Conservation (phyloP, 352 stramenopile species). For the Phytophthora fragariaefolia region DNA sequence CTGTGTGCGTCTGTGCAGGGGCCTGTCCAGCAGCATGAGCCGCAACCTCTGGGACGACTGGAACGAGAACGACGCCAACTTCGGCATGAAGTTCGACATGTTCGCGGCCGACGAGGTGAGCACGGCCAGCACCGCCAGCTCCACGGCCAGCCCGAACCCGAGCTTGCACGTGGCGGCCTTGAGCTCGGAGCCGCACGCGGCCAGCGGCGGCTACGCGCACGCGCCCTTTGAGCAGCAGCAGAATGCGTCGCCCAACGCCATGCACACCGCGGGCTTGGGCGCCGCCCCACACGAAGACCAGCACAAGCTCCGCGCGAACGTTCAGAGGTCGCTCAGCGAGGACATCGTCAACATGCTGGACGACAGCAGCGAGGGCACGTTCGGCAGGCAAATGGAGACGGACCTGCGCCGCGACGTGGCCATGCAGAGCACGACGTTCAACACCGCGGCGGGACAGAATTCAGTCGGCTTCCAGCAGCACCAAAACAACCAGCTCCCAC, state of each 20-base stretch:
- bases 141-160: conserved; percentile 30
- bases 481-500: conserved; percentile 9
- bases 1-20: conserved; percentile 37
- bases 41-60: conserved; percentile 90
- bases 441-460: conserved; percentile 7
- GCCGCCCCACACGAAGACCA: conserved; percentile 19
- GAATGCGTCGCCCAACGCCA: conserved; percentile 15
- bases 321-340: conserved; percentile 74
- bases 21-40: conserved; percentile 80
- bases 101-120: conserved; percentile 56
- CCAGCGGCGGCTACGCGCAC: no score
- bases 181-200: not conserved
- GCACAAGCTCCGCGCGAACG: conserved; percentile 42
- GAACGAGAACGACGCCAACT: conserved; percentile 79
- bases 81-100: conserved; percentile 79
- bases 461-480: conserved; percentile 27
- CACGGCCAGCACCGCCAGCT: conserved; percentile 37
- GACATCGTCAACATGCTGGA: conserved; percentile 83
- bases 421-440: conserved; percentile 37
- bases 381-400: conserved; percentile 41
- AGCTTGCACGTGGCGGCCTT: conserved; percentile 28
- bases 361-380: conserved; percentile 50
- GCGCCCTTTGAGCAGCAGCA: conserved; percentile 35
- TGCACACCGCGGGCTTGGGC: not conserved
- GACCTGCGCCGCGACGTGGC: conserved; percentile 20